Percentiles rank a stretch among this genome's conserved stretches.
Evolutionary conservation across 495 filamentous ascomycete species (phyloP).

Genomic region (Elasticomyces elasticus): DNA sequence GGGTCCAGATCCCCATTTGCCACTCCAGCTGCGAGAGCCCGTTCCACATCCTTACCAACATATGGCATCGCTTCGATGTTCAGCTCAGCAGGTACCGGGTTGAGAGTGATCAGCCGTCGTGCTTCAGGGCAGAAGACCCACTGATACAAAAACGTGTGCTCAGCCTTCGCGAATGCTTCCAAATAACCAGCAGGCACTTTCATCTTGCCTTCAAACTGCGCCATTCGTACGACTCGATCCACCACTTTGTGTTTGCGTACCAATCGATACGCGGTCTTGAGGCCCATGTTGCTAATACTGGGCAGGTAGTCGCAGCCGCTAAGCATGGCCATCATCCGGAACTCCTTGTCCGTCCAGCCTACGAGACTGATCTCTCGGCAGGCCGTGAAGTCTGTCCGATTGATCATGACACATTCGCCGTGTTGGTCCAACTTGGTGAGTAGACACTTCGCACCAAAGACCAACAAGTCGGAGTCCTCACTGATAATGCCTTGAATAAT

Average conservation of each 20-base stretch:
- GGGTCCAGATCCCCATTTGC: constrained; percentile 82
- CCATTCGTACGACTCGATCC: constrained; percentile 67
- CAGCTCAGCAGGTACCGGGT: constrained; percentile 48
- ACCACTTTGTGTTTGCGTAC: constrained; percentile 81
- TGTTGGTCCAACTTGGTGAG: constrained; percentile 91
- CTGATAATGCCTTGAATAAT: constrained; percentile 80
- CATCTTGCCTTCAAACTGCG: constrained; percentile 79
- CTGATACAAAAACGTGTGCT: constrained; percentile 86
- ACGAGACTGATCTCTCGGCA: constrained; percentile 80
- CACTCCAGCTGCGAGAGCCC: constrained; percentile 60
- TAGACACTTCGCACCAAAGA: constrained; percentile 84
- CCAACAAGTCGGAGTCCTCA: constrained; percentile 92
- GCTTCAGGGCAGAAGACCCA: constrained; percentile 79
- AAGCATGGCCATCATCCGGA: constrained; percentile 89
- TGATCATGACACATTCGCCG: constrained; percentile 86
- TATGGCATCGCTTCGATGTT: constrained; percentile 60
- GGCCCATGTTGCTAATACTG: constrained; percentile 70
- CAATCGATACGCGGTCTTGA: constrained; percentile 87
- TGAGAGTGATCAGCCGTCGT: constrained; percentile 61
- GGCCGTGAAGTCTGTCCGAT: constrained; percentile 73
- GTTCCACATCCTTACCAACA: constrained; percentile 63
- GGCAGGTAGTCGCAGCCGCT: constrained; percentile 96
- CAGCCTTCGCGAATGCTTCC: constrained; percentile 68
- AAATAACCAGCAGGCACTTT: constrained; percentile 70
- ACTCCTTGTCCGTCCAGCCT: constrained; percentile 85